Evolutionary conservation across 75 land plant species (phyloP).

Genomic region (Sequoia sempervirens): DNA sequence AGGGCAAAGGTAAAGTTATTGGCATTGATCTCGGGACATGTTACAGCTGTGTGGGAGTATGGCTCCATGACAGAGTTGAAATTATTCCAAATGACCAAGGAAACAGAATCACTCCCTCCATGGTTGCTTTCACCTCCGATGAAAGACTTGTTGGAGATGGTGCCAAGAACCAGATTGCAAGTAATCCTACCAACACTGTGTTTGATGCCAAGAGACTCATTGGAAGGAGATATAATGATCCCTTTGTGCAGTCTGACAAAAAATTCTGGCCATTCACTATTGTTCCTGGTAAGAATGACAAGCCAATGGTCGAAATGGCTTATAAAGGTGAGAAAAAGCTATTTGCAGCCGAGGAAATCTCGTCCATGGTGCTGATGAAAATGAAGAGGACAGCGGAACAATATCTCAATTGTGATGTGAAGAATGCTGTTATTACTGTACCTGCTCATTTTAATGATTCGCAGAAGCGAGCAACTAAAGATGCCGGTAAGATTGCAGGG

Average conservation of each 20-base stretch:
- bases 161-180: no score
- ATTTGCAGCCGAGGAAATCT: constrained; percentile 7
- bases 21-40: no score
- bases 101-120: constrained; percentile 13
- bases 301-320: constrained; percentile 16
- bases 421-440: constrained; percentile 5
- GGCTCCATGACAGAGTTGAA: no score
- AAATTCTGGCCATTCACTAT: constrained; percentile 21
- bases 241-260: constrained; percentile 22
- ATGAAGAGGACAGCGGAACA: no score
- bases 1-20: no score
- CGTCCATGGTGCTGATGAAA: no score
- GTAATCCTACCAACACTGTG: neutral
- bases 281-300: neutral
- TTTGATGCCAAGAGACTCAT: constrained; percentile 25
- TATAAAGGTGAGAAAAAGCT: constrained; percentile 18
- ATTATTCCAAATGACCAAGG: constrained; percentile 1
- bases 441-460: constrained; percentile 15
- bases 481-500: constrained; percentile 1
- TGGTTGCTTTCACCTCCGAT: constrained; percentile 2
- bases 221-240: constrained; percentile 20
- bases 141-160: no score
- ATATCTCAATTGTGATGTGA: no score
- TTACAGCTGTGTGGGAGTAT: no score
- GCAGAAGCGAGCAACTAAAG: constrained; percentile 21